Evolutionary conservation across 176 grass and related monocot species (phyloP).

Genomic region (Carex cristatella): DNA sequence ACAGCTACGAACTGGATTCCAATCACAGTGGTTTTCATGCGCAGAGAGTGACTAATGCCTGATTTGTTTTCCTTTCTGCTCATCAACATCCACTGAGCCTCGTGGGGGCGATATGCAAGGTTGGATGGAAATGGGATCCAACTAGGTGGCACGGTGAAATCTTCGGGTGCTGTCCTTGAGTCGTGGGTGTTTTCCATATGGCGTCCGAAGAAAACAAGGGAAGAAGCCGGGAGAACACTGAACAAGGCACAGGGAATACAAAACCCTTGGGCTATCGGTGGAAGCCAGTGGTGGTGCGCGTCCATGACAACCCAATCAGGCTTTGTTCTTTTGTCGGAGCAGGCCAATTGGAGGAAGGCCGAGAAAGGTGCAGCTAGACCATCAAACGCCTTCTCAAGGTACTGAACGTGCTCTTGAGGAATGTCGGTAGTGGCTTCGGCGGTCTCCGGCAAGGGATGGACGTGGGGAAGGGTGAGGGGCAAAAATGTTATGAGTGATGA

Average conservation of each 20-base stretch:
- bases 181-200: neutral
- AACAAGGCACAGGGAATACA: constrained; percentile 21
- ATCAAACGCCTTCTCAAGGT: constrained; percentile 41
- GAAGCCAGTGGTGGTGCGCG: constrained; percentile 32
- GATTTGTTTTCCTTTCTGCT: neutral
- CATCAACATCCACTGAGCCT: neutral
- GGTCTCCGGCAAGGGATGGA: constrained; percentile 24
- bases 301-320: constrained; percentile 41
- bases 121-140: constrained; percentile 26
- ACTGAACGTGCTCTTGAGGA: neutral
- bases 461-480: constrained; percentile 17
- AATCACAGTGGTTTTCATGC: neutral
- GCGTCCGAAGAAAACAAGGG: constrained; percentile 16
- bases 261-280: constrained; percentile 20
- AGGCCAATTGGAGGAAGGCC: neutral
- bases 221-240: neutral
- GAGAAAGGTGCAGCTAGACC: constrained; percentile 26
- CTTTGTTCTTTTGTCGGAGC: constrained; percentile 3
- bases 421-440: constrained; percentile 45
- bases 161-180: neutral
- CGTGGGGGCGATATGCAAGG: constrained; percentile 22
- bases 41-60: neutral
- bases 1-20: neutral
- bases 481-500: constrained; percentile 32
- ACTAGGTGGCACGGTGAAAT: constrained; percentile 26